Conservation (phyloP, 164 flowering plant genomes). For the Chimonanthus praecox region DNA sequence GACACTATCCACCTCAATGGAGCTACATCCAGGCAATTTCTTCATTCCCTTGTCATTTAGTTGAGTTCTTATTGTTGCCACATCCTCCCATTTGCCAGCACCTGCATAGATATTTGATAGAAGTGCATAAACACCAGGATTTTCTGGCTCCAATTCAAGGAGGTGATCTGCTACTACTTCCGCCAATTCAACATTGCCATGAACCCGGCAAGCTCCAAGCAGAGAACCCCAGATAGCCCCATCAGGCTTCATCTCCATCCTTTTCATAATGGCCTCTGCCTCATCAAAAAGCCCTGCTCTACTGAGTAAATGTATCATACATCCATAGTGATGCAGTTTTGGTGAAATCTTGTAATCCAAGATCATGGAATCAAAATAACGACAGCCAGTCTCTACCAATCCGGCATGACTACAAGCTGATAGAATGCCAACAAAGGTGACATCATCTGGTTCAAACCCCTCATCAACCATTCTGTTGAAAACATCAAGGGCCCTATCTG, state of each 20-base stretch:
- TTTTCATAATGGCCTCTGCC: conserved; percentile 36
- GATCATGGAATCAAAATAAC: conserved; percentile 40
- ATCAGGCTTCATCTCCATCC: conserved; percentile 53
- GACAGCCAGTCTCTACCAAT: conserved; percentile 42
- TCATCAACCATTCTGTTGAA: conserved; percentile 41
- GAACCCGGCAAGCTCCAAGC: conserved; percentile 52
- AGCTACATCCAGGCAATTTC: conserved; percentile 58
- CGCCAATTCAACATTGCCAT: conserved; percentile 37
- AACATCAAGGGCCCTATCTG: conserved; percentile 35
- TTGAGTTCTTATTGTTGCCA: conserved; percentile 44
- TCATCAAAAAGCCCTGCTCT: conserved; percentile 59
- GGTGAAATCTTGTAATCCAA: conserved; percentile 39
- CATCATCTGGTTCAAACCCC: conserved; percentile 54
- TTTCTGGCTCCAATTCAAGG: conserved; percentile 50
- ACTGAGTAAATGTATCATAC: conserved; percentile 59
- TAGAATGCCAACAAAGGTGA: conserved; percentile 56
- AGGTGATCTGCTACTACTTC: conserved; percentile 38
- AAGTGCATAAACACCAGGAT: conserved; percentile 47
- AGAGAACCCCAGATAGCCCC: conserved; percentile 67
- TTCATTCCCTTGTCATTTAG: conserved; percentile 47
- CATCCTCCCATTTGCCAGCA: conserved; percentile 61
- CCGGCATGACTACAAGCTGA: conserved; percentile 71
- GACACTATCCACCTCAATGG: conserved; percentile 53
- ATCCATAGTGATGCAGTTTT: conserved; percentile 54
- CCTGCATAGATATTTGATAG: conserved; percentile 57